Evolutionary conservation across 805 yeast genomes (phyloP).

Genomic region (Candida ovalis): DNA sequence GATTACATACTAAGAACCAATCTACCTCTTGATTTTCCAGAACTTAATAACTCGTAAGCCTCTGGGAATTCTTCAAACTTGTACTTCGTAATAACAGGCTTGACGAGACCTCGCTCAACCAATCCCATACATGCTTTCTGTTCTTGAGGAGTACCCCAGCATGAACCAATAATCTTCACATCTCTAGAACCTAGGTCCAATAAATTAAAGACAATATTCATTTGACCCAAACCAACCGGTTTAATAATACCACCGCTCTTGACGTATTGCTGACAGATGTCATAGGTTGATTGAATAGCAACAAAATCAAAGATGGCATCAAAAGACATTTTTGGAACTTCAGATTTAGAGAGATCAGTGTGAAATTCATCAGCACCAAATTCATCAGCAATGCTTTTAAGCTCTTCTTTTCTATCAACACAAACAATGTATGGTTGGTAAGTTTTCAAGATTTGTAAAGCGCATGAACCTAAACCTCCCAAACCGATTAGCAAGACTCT

Average conservation of each 20-base stretch:
- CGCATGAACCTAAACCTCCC: conserved; percentile 34
- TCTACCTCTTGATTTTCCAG: conserved; percentile 40
- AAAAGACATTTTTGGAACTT: conserved; percentile 33
- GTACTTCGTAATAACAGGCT: conserved; percentile 32
- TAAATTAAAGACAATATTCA: conserved; percentile 30
- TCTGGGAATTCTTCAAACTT: conserved; percentile 36
- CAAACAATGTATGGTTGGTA: conserved; percentile 18
- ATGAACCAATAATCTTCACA: conserved; percentile 35
- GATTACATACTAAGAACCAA: conserved; percentile 26
- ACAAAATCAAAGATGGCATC: conserved; percentile 32
- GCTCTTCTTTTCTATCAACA: conserved; percentile 27
- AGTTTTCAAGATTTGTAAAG: conserved; percentile 27
- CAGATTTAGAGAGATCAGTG: conserved; percentile 26
- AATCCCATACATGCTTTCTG: conserved; percentile 41
- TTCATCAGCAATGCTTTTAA: conserved; percentile 27
- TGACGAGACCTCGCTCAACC: conserved; percentile 37
- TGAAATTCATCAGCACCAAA: conserved; percentile 42
- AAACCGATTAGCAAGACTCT: conserved; percentile 31
- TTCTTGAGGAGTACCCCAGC: conserved; percentile 43
- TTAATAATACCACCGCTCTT: conserved; percentile 36
- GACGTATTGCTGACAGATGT: conserved; percentile 30
- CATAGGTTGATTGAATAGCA: conserved; percentile 20
- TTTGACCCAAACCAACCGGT: conserved; percentile 41
- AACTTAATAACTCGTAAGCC: conserved; percentile 32
- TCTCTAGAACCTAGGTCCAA: conserved; percentile 40